phyloP scores from a whole-genome alignment of 306 rosid species.

The Castanopsis chinensis region DNA sequence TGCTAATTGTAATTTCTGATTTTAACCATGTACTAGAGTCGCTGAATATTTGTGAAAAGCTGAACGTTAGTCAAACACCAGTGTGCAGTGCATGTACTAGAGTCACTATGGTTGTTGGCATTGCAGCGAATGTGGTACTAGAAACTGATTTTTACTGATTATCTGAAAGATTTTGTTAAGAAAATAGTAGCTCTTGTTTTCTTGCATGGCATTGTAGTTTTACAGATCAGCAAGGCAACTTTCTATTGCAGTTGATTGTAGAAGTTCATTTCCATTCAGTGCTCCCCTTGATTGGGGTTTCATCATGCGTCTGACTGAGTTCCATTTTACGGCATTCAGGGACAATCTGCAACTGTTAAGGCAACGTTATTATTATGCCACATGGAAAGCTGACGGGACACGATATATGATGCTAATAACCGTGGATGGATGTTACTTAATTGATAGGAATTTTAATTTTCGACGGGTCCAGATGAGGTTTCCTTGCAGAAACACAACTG shows the following conservation, averaged over 20 bases:
- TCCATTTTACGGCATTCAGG: constrained; percentile 48
- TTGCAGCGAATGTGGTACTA: not conserved
- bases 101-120: not conserved
- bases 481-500: constrained; percentile 75
- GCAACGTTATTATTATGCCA: constrained; percentile 96
- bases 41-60: not conserved
- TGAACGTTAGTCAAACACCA: not conserved
- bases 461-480: constrained; percentile 98
- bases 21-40: too few relatives aligned
- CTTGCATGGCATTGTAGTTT: not conserved
- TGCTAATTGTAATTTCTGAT: too few relatives aligned
- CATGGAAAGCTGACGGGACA: constrained; percentile 99
- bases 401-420: constrained; percentile 95
- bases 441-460: constrained; percentile 81
- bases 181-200: not conserved
- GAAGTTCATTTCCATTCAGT: not conserved
- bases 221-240: constrained; percentile 1
- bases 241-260: constrained; percentile 7
- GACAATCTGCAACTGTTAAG: constrained; percentile 82
- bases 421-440: constrained; percentile 87
- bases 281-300: constrained; percentile 17
- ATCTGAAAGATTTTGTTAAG: not conserved
- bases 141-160: not conserved
- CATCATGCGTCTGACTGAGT: constrained; percentile 19
- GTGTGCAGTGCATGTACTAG: not conserved